Base-by-base conservation (phyloP, 306 rosid species). In the Begonia masoniana region DNA sequence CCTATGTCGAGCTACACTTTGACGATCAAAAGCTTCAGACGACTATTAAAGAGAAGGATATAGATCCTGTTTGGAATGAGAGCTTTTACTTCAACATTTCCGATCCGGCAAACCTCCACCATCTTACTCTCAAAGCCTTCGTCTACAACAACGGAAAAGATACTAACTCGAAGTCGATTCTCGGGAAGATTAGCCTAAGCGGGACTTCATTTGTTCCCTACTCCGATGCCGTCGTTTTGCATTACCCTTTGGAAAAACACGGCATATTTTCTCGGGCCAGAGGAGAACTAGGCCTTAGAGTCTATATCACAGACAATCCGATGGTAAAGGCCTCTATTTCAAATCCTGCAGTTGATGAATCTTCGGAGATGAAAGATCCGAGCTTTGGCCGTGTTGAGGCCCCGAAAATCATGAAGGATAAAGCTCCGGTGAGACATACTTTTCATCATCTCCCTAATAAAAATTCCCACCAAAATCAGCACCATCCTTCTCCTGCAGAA, bases 61-160 rank as follows among this genome's bases (percentile, higher is more conserved):
- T 87, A 10, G 81, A 65, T 54, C 96, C 96, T 1, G 82, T 80
- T 73, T 87, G 96, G 96, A 78, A 80, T 17, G 96, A 87, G 68
- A 80, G 78, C 51, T 78, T 80, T 77, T 80, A 76, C 79, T 87
- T 87, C 81, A 83, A 79, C 52, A 72, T 87, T 39, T 76, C 94
- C 13, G 84, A 87, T 63, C 96, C 96, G 70, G 65, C 82, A 7
- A 83, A 70, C 65, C 82, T 87, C 43, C 84, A 68, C 53, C 68
- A 51, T 56, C 96, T 83, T 63, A 53, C 76, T 59, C 89, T 87
- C 61, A 86, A 87, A 41, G 94, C 51, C 67, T 69, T 68, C 69
- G 60, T 83, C 69, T 76, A 78, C 71, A 68, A 73, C 56, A 67
- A 80, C 54, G 51, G 66, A n/a, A 74, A 49, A 62, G 78, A 66